These are phyloP conservation scores for Stevia rebaudiana DNA, from an alignment of 140 eudicot genomes.

Conservation along the genomic window DNA sequence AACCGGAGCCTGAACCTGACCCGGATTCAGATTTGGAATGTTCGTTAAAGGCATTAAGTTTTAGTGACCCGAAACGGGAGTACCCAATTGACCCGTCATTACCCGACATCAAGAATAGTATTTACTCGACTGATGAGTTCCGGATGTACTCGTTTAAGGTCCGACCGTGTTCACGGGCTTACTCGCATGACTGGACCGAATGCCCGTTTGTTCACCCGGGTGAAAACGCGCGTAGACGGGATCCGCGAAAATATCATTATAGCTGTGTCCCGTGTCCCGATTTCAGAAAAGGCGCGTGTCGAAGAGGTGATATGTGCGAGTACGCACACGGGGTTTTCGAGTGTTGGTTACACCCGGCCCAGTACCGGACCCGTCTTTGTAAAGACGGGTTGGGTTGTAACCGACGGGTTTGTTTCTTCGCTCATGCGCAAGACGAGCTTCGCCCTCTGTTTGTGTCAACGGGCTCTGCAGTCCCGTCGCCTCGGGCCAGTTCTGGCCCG, in stretches of 20 bases:
- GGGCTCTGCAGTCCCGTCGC: constrained; percentile 72
- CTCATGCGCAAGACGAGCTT: constrained; percentile 69
- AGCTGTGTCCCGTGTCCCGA: constrained; percentile 92
- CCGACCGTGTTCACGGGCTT: constrained; percentile 81
- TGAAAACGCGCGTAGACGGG: constrained; percentile 79
- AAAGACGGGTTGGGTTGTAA: constrained; percentile 65
- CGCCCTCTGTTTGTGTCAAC: constrained; percentile 65
- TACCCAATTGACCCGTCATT: constrained; percentile 78
- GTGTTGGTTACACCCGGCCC: constrained; percentile 89
- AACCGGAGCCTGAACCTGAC: constrained; percentile 24
- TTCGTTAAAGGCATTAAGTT: constrained; percentile 38
- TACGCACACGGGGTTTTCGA: constrained; percentile 88
- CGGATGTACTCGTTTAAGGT: constrained; percentile 76
- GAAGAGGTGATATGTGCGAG: constrained; percentile 73
- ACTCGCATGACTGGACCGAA: constrained; percentile 89
- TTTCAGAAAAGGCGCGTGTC: constrained; percentile 70
- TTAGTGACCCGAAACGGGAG: constrained; percentile 45
- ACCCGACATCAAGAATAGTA: constrained; percentile 78
- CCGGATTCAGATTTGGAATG: constrained; percentile 32
- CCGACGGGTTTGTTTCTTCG: constrained; percentile 77
- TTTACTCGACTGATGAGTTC: constrained; percentile 75
- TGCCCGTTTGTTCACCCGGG: constrained; percentile 94
- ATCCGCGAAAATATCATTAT: constrained; percentile 72
- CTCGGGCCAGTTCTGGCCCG: constrained; percentile 45
- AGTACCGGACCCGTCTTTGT: constrained; percentile 71